phyloP scores from a whole-genome alignment of 2,329 filamentous ascomycete genomes.

The Pezicula neosporulosa region DNA sequence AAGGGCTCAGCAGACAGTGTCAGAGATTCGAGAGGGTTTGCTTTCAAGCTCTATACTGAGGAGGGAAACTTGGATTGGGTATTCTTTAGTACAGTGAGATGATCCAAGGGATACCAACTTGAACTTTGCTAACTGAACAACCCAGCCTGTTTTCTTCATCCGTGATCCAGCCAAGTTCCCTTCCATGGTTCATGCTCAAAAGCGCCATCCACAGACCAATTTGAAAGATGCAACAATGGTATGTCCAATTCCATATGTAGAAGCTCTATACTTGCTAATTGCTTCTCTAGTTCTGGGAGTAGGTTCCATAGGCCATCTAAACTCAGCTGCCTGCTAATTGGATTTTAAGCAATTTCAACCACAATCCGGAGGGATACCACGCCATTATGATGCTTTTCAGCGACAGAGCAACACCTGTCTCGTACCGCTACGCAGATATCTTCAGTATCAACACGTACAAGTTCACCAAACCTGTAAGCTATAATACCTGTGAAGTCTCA shows the following conservation, averaged over 20 bases:
- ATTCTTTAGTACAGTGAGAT: slow-evolving; percentile 30
- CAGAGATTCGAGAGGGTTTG: slow-evolving; percentile 41
- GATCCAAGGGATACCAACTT: not conserved
- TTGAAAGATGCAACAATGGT: slow-evolving; percentile 33
- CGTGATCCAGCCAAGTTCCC: slow-evolving; percentile 45
- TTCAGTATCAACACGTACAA: slow-evolving; percentile 48
- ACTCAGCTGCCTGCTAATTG: too few species aligned
- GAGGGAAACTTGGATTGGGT: slow-evolving; percentile 48
- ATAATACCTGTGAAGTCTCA: too few species aligned
- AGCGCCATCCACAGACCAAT: slow-evolving; percentile 36
- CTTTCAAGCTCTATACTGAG: slow-evolving; percentile 46
- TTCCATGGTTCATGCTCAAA: slow-evolving; percentile 39
- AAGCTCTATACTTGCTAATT: not conserved
- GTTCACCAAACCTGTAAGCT: slow-evolving; percentile 31
- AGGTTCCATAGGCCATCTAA: too few species aligned
- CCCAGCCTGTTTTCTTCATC: slow-evolving; percentile 38
- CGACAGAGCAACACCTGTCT: slow-evolving; percentile 44
- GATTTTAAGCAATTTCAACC: slow-evolving; percentile 29
- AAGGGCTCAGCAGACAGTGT: slow-evolving; percentile 41
- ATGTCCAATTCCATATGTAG: slow-evolving; percentile 1
- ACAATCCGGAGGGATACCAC: slow-evolving; percentile 47
- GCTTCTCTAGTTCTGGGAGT: slow-evolving; percentile 10
- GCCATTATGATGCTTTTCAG: slow-evolving; percentile 49
- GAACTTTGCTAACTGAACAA: not conserved
- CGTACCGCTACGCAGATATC: slow-evolving; percentile 41